Evolutionary conservation across 148 eudicot genomes (phyloP).

Genomic region (Vaccinium corymbosum): DNA sequence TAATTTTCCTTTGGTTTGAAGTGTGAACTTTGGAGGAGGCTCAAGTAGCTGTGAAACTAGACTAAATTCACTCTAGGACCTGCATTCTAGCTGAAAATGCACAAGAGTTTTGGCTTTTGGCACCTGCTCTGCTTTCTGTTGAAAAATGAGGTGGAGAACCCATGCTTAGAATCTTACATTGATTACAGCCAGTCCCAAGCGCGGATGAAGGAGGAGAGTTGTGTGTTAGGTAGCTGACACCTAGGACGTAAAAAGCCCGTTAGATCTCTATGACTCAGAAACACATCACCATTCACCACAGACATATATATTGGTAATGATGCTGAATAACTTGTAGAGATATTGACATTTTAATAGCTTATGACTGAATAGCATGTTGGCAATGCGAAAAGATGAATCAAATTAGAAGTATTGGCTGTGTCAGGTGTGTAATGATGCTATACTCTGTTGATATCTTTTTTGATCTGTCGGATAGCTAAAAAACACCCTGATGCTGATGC

Average conservation of each 20-base stretch:
- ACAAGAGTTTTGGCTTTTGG: neutral
- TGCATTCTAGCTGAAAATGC: constrained; percentile 2
- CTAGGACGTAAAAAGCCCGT: too few relatives aligned
- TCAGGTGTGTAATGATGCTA: neutral
- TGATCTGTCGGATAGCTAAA: neutral
- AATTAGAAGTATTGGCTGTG: neutral
- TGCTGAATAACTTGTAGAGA: neutral
- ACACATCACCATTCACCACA: neutral
- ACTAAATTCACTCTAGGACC: neutral
- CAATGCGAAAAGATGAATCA: neutral
- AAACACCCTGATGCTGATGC: too few relatives aligned
- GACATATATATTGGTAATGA: neutral
- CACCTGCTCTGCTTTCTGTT: neutral
- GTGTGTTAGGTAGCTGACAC: too few relatives aligned
- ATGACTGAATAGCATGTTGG: neutral
- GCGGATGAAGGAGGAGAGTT: too few relatives aligned
- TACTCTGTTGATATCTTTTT: neutral
- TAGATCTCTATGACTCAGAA: neutral
- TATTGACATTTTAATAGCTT: neutral
- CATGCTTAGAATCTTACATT: too few relatives aligned
- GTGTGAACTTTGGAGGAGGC: constrained; percentile 3
- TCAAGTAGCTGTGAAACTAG: neutral
- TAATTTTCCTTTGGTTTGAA: neutral
- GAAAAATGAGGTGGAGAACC: neutral
- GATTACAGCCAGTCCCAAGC: too few relatives aligned